These are phyloP conservation scores for Comarum palustre DNA, from an alignment of 306 rosid species.

Conservation along the genomic window DNA sequence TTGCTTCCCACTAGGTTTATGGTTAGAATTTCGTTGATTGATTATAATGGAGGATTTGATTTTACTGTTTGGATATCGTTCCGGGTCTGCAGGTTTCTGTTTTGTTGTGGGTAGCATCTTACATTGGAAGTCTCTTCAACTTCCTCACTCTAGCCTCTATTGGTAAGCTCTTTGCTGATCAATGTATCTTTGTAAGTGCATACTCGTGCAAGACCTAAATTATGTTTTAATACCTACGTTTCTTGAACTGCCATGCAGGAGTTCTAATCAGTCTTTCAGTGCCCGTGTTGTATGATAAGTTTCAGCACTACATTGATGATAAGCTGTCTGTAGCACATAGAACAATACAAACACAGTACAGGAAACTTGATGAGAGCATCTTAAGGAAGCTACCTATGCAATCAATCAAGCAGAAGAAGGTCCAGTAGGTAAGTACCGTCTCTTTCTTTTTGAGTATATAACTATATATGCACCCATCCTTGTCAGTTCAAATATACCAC, in stretches of 20 bases:
- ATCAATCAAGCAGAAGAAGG: slow-evolving; percentile 73
- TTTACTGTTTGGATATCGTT: slow-evolving; percentile 9
- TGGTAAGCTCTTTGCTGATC: slow-evolving; percentile 44
- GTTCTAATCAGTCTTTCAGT: slow-evolving; percentile 75
- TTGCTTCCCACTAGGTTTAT: neutral
- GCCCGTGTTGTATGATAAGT: slow-evolving; percentile 85
- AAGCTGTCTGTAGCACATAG: slow-evolving; percentile 47
- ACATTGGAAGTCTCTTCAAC: slow-evolving; percentile 68
- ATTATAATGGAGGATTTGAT: neutral
- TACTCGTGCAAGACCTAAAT: neutral
- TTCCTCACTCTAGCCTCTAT: slow-evolving; percentile 65
- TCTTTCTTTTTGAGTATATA: slow-evolving; percentile 15
- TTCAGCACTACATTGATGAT: slow-evolving; percentile 62
- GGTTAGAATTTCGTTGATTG: neutral
- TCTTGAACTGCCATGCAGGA: slow-evolving; percentile 43
- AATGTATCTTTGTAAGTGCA: neutral
- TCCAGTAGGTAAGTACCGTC: slow-evolving; percentile 53
- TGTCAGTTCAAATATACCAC: too few species aligned
- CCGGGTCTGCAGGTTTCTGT: slow-evolving; percentile 56
- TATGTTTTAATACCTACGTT: neutral
- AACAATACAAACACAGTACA: slow-evolving; percentile 43
- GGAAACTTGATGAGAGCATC: slow-evolving; percentile 50
- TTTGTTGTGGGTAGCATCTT: slow-evolving; percentile 57
- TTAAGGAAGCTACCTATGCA: slow-evolving; percentile 59
- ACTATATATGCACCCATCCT: neutral